Evolutionary conservation across 805 yeast species (phyloP).

Genomic region (Saccharomycopsis vini): DNA sequence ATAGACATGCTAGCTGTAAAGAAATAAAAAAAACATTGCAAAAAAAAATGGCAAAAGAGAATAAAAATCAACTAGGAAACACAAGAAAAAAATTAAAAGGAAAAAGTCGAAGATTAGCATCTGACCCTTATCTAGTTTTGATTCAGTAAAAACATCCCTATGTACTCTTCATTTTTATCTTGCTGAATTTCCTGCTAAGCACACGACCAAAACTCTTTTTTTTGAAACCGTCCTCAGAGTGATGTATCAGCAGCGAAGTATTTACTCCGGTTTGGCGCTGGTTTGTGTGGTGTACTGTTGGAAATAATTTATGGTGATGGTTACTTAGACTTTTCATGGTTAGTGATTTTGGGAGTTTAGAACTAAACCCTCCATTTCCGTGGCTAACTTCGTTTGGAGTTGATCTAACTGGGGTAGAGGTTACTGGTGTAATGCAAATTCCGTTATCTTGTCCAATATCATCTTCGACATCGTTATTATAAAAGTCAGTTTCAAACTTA

Average conservation of each 20-base stretch:
- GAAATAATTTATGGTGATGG: neutral
- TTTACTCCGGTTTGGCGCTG: too few species aligned
- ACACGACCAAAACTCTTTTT: constrained; percentile 11
- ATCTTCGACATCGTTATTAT: too few species aligned
- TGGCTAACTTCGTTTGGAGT: constrained; percentile 4
- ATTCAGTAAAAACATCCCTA: neutral
- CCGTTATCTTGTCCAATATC: neutral
- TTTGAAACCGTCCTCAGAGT: neutral
- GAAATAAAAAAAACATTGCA: neutral
- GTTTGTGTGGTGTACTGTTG: too few species aligned
- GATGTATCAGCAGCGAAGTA: too few species aligned
- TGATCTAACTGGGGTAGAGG: constrained; percentile 12
- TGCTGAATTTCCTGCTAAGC: constrained; percentile 14
- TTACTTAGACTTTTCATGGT: constrained; percentile 12
- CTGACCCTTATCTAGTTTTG: neutral
- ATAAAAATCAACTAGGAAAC: neutral
- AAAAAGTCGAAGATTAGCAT: neutral
- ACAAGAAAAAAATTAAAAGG: neutral
- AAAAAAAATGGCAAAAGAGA: neutral
- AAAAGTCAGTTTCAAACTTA: too few species aligned
- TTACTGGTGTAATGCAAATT: constrained; percentile 9
- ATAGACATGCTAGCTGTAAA: too few species aligned
- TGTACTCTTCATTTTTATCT: constrained; percentile 6
- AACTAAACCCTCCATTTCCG: neutral
- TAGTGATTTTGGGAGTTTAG: constrained; percentile 9